Conservation (phyloP, 2,329 filamentous ascomycete genomes). For the Acephala macrosclerotiorum region DNA sequence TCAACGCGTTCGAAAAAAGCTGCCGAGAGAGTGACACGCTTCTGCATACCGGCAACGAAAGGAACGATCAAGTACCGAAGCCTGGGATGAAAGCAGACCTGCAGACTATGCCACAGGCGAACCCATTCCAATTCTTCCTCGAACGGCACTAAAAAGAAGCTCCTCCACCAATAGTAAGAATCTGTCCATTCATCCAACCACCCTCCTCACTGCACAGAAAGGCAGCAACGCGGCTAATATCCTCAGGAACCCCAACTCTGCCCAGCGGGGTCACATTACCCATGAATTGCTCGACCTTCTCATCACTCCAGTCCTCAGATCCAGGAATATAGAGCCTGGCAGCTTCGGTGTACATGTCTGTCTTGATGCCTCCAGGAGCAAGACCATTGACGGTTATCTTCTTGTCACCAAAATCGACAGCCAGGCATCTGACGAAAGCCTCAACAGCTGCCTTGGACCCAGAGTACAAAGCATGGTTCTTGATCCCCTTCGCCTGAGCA, state of each 20-base stretch:
- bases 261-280: neutral
- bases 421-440: slow-evolving; percentile 77
- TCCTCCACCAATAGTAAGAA: slow-evolving; percentile 31
- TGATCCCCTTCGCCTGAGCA: slow-evolving; percentile 58
- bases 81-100: neutral
- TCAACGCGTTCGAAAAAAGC: no score
- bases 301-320: neutral
- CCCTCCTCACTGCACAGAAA: slow-evolving; percentile 63
- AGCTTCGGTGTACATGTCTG: slow-evolving; percentile 71
- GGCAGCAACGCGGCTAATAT: slow-evolving; percentile 70
- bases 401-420: slow-evolving; percentile 62
- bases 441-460: slow-evolving; percentile 79
- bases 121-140: neutral
- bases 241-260: slow-evolving; percentile 38
- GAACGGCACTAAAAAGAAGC: neutral
- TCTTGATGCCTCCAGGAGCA: slow-evolving; percentile 72
- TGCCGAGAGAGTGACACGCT: no score
- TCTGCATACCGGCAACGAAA: no score
- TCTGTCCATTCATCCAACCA: slow-evolving; percentile 46
- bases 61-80: no score
- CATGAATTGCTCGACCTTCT: neutral
- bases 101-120: neutral
- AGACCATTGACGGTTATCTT: slow-evolving; percentile 73
- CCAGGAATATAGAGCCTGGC: slow-evolving; percentile 67
- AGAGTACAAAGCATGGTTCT: slow-evolving; percentile 77